A percentile compares a stretch with the other conserved stretches of the same genome.
Evolutionary conservation across 2,329 filamentous ascomycete species (phyloP).

Genomic region (Helotiales sp.): DNA sequence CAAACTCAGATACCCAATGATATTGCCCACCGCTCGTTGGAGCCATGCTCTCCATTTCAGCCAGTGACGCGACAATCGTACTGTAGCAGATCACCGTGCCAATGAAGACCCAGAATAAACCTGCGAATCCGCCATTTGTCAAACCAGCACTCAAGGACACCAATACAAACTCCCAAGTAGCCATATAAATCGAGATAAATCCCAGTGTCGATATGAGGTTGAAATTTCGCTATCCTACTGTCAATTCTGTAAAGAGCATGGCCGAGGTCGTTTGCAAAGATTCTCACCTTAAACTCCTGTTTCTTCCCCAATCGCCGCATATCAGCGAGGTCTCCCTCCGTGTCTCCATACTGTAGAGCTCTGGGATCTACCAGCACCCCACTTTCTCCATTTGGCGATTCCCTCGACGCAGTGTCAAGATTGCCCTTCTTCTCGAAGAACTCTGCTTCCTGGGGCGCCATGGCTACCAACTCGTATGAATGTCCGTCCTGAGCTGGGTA

Average conservation of each 20-base stretch:
- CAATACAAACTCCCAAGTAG: conserved; percentile 45
- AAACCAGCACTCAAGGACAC: conserved; percentile 36
- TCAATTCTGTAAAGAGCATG: conserved; percentile 4
- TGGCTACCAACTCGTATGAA: too few relatives aligned
- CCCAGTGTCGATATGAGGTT: conserved; percentile 43
- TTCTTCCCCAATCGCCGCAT: conserved; percentile 36
- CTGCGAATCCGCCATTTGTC: conserved; percentile 31
- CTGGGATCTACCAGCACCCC: not conserved
- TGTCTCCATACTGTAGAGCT: conserved; percentile 24
- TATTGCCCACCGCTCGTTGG: conserved; percentile 44
- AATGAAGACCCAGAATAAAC: conserved; percentile 43
- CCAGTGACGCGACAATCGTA: conserved; percentile 27
- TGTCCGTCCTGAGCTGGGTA: too few relatives aligned
- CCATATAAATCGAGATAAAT: conserved; percentile 44
- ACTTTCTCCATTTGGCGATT: conserved; percentile 13
- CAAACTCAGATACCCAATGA: conserved; percentile 57
- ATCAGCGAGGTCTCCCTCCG: conserved; percentile 33
- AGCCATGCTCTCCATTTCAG: conserved; percentile 32
- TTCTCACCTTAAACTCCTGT: conserved; percentile 31
- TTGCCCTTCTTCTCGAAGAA: not conserved
- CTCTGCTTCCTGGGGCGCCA: not conserved
- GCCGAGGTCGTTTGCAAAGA: not conserved
- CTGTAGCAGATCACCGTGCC: conserved; percentile 35
- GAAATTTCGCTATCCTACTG: conserved; percentile 38
- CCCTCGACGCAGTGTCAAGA: conserved; percentile 9